A percentile compares a stretch with the other conserved stretches of the same genome.
phyloP scores from a whole-genome alignment of 768 basidiomycete genomes.

The Pleurotus ostreatus region DNA sequence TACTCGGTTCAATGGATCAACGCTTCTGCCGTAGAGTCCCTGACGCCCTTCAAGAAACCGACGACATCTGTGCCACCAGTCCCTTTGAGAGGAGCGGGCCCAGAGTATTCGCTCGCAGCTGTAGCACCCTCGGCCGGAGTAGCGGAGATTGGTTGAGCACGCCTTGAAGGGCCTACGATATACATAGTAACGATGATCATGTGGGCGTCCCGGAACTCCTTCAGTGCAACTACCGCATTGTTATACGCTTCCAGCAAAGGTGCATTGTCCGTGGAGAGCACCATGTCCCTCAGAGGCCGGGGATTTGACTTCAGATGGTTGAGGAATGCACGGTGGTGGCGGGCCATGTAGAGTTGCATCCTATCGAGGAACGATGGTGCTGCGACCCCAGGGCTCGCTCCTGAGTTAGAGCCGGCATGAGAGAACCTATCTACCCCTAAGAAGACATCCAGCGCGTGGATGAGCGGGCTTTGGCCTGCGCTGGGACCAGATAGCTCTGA shows the following conservation, averaged over 20 bases:
- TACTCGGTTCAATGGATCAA: slow-evolving; percentile 8
- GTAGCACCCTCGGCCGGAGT: slow-evolving; percentile 11
- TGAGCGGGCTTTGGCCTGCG: slow-evolving; percentile 79
- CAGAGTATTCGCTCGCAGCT: slow-evolving; percentile 20
- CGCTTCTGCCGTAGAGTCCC: slow-evolving; percentile 59
- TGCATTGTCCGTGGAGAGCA: slow-evolving; percentile 24
- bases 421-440: slow-evolving; percentile 62
- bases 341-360: slow-evolving; percentile 83
- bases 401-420: slow-evolving; percentile 19
- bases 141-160: slow-evolving; percentile 19
- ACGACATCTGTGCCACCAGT: slow-evolving; percentile 80
- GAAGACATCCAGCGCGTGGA: slow-evolving; percentile 75
- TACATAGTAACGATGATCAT: slow-evolving; percentile 72
- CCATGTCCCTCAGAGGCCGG: slow-evolving; percentile 57
- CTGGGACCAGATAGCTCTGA: slow-evolving; percentile 75
- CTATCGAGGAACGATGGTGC: slow-evolving; percentile 53
- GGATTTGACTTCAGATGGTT: slow-evolving; percentile 58
- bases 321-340: slow-evolving; percentile 75
- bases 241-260: slow-evolving; percentile 57
- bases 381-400: slow-evolving; percentile 10
- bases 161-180: slow-evolving; percentile 67
- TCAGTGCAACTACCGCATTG: slow-evolving; percentile 56
- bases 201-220: slow-evolving; percentile 72
- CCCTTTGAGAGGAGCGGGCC: slow-evolving; percentile 40
- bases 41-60: slow-evolving; percentile 69